phyloP scores from a whole-genome alignment of 2,329 filamentous ascomycete species.

The Talaromyces albobiverticillius region DNA sequence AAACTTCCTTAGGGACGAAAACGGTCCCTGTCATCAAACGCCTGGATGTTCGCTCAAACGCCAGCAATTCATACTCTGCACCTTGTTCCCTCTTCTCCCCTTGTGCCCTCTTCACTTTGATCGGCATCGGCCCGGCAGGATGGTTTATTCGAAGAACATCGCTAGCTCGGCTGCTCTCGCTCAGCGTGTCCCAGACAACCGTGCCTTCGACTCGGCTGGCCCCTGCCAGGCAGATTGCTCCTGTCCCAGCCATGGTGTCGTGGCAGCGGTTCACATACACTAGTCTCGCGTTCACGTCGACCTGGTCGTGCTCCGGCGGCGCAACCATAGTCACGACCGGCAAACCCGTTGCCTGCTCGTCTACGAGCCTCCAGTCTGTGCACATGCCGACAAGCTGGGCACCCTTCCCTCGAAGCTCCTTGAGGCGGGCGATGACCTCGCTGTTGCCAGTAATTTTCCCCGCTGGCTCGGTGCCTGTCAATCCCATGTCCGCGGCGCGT shows the following conservation, averaged over 20 bases:
- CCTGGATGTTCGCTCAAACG: slow-evolving; percentile 16
- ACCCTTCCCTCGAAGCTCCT: not conserved
- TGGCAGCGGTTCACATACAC: no score
- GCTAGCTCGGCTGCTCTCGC: not conserved
- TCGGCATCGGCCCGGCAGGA: not conserved
- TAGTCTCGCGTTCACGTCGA: no score
- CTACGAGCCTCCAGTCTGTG: not conserved
- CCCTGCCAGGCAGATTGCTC: slow-evolving; percentile 16
- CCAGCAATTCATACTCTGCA: slow-evolving; percentile 8
- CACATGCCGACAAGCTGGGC: not conserved
- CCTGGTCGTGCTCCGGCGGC: no score
- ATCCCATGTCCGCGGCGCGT: not conserved
- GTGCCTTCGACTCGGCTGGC: slow-evolving; percentile 15
- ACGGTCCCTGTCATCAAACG: slow-evolving; percentile 13
- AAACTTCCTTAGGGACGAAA: slow-evolving; percentile 12
- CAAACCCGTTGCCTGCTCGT: no score
- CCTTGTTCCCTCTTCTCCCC: no score
- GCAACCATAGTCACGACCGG: no score
- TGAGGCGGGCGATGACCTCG: no score
- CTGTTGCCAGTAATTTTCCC: not conserved
- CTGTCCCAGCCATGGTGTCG: slow-evolving; percentile 18
- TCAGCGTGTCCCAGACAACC: slow-evolving; percentile 12
- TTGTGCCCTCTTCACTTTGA: not conserved
- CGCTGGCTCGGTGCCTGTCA: not conserved
- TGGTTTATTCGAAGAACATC: slow-evolving; percentile 13